Conservation (phyloP, 345 rosid species). For the Crucihimalaya himalaica region DNA sequence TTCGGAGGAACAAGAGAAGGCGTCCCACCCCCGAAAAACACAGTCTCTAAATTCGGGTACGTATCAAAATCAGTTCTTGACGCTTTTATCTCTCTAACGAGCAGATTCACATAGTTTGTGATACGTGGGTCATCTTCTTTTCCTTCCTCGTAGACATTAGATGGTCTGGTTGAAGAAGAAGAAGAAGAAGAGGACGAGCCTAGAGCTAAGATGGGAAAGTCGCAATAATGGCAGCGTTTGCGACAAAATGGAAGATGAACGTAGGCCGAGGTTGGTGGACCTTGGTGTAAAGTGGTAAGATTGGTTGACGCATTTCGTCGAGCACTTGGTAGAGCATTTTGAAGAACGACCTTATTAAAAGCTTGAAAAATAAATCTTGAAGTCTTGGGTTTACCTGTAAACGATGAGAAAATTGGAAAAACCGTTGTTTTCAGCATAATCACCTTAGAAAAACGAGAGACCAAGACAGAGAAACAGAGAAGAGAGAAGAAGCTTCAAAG, state of each 20-base stretch:
- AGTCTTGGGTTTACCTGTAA: constrained; percentile 45
- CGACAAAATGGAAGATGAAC: constrained; percentile 95
- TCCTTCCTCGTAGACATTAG: constrained; percentile 26
- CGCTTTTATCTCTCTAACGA: constrained; percentile 60
- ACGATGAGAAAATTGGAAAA: constrained; percentile 54
- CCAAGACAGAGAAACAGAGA: background rate
- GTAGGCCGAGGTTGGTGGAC: constrained; percentile 74
- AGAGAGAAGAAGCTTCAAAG: constrained; percentile 14
- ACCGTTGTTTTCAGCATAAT: constrained; percentile 61
- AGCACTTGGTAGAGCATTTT: constrained; percentile 51
- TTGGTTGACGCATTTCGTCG: constrained; percentile 71
- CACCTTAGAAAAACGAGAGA: background rate
- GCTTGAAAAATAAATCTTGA: constrained; percentile 27
- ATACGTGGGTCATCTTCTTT: constrained; percentile 69
- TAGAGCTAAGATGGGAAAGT: constrained; percentile 87
- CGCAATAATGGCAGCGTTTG: constrained; percentile 93
- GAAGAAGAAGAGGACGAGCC: constrained; percentile 52
- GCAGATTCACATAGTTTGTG: constrained; percentile 52
- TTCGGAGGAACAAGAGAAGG: constrained; percentile 90
- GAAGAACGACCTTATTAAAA: constrained; percentile 12
- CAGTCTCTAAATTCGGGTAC: constrained; percentile 56
- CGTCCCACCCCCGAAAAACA: constrained; percentile 95
- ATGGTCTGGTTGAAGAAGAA: constrained; percentile 27
- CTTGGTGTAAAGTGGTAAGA: constrained; percentile 40
- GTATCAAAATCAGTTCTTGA: constrained; percentile 44